Evolutionary conservation across 2,329 filamentous ascomycete species (phyloP), one percentile per base, ranked within the genome.

Genomic region (Fusarium fujikuroi): DNA sequence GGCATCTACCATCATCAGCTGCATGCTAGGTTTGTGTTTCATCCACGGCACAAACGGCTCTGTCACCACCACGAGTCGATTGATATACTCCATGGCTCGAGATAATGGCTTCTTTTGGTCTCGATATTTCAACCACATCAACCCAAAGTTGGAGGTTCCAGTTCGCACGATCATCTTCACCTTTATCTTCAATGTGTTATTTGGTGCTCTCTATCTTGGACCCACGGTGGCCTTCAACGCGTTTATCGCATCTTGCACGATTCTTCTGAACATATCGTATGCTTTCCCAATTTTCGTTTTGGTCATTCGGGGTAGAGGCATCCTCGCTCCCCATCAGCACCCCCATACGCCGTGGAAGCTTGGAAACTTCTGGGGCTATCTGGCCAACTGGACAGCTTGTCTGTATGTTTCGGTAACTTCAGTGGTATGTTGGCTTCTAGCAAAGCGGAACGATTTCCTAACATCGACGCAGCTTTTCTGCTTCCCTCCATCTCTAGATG

Each of bases 51-150:
- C 53, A 21, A 57, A 57, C 4, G 53, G 53, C 9, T 57, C 53
- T 12, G 3, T 57, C 11, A 57, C 53, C 21, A 57, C 53, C n/a
- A 23, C 21, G 2, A 57, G 53, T 15, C 53, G 53, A 16, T 3
- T 57, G 39, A 46, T 57, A 19, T 44, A 57, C n/a, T 30, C 37
- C n/a, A 57, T 57, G 53, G 53, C 53, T 46, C 37, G 53, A 19
- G 53, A 57, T 9, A 57, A 57, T 7, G 53, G 53, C 28, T 46
- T 57, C 28, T 57, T 57, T 10, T 25, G 32, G 11, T 57, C 53
- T 6, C 37, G 37, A 34, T 57, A 44, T 21, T 57, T 57, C 21
- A 57, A 57, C 21, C 53, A 57, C n/a, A 44, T 57, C 37, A 44
- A 34, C 37, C 53, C 53, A 3, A 57, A 34, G 16, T 8, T 57